Conservation (phyloP, 2,329 filamentous ascomycete genomes). For the Celoporthe dispersa region DNA sequence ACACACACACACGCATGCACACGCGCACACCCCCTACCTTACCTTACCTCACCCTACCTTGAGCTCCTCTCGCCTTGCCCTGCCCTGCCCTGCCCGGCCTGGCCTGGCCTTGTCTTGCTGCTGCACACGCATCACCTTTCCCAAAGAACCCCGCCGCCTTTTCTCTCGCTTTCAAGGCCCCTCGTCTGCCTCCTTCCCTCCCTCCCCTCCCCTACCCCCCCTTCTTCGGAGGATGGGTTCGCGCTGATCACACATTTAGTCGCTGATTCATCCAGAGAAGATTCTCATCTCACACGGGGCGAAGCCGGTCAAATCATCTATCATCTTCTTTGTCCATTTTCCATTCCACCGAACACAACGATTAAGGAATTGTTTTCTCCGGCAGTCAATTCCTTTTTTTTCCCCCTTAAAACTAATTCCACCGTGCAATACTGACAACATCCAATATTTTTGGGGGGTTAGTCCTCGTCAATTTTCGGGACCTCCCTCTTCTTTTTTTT, state of each 20-base stretch:
- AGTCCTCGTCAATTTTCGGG: not conserved
- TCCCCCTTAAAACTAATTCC: not conserved
- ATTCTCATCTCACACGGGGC: conserved; percentile 29
- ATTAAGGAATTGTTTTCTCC: not conserved
- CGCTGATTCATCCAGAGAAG: conserved; percentile 28
- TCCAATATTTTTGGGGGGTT: not conserved
- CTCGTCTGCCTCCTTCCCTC: not conserved
- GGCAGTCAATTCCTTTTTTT: conserved; percentile 7
- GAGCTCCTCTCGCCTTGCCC: not conserved
- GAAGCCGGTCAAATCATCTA: conserved; percentile 8
- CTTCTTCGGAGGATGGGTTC: conserved; percentile 20
- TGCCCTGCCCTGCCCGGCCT: not conserved
- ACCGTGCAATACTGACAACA: not conserved
- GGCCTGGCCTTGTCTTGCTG: not conserved
- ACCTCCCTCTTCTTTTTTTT: not conserved
- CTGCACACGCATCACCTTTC: not conserved
- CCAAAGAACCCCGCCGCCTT: conserved; percentile 18
- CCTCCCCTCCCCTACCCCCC: too few species aligned
- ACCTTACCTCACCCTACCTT: not conserved
- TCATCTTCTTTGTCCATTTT: conserved; percentile 11
- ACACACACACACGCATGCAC: not conserved
- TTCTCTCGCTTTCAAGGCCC: conserved; percentile 15
- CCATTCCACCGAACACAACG: not conserved
- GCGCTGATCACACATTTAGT: conserved; percentile 31
- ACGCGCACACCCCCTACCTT: not conserved